Conservation (phyloP, 352 stramenopile genomes). For the Hyaloperonospora arabidopsidis region DNA sequence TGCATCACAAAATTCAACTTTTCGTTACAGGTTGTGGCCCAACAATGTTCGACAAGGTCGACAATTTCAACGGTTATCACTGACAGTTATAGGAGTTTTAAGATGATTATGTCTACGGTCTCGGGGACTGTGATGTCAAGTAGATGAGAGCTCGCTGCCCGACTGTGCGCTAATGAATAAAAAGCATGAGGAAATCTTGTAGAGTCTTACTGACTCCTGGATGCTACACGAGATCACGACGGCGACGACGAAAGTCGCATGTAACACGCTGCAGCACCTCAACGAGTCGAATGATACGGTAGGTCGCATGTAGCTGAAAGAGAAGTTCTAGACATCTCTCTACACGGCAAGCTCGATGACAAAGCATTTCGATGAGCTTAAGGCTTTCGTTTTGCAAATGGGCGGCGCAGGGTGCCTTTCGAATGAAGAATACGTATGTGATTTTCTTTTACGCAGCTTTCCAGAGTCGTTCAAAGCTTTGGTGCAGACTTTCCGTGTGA, state of each 20-base stretch:
- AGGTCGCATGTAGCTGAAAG: neutral
- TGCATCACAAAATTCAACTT: neutral
- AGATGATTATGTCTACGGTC: conserved; percentile 3
- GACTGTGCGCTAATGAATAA: neutral
- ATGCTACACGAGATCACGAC: neutral
- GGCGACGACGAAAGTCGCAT: neutral
- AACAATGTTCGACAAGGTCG: neutral
- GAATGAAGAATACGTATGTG: neutral
- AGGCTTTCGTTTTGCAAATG: neutral
- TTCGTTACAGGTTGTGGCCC: neutral
- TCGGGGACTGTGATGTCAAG: neutral
- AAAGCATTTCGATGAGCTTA: neutral
- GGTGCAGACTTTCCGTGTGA: neutral
- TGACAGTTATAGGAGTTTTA: neutral
- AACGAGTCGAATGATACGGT: neutral
- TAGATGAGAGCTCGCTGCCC: neutral
- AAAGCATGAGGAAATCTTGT: neutral
- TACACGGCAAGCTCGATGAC: neutral
- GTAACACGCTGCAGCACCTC: neutral
- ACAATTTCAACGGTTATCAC: neutral
- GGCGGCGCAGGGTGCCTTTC: neutral
- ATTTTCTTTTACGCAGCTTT: neutral
- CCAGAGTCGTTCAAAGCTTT: neutral
- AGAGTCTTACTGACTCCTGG: neutral
- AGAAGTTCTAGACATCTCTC: neutral